phyloP scores from a whole-genome alignment of 345 rosid genomes.

The Eucalyptus erythrocorys region DNA sequence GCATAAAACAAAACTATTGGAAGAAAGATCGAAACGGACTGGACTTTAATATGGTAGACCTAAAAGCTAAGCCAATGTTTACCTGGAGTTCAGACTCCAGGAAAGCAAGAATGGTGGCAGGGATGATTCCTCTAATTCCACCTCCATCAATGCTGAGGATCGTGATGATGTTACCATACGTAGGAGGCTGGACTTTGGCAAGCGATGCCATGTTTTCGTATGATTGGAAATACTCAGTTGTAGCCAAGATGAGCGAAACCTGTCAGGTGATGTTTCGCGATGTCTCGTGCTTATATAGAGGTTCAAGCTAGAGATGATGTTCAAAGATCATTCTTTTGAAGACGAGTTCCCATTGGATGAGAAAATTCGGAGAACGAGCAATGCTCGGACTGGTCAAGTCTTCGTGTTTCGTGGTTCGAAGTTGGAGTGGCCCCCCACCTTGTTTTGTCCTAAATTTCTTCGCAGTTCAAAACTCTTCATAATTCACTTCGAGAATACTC shows the following conservation, averaged over 20 bases:
- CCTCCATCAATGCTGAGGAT: conserved; percentile 75
- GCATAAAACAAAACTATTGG: not conserved
- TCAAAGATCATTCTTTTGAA: not conserved
- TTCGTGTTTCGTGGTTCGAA: not conserved
- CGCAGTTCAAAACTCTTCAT: not conserved
- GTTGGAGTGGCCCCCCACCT: not conserved
- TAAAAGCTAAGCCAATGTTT: not conserved
- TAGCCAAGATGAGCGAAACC: not conserved
- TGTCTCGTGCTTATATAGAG: not conserved
- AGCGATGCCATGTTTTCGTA: not conserved
- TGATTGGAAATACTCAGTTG: not conserved
- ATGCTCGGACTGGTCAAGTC: not conserved
- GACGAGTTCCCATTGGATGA: not conserved
- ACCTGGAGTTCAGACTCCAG: conserved; percentile 83
- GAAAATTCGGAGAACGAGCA: not conserved
- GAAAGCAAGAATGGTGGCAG: conserved; percentile 45
- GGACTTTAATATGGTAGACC: not conserved
- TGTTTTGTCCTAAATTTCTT: not conserved
- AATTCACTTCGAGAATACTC: not conserved
- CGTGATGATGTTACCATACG: conserved; percentile 39
- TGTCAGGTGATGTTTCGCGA: not conserved
- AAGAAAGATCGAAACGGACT: not conserved
- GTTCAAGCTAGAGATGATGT: not conserved
- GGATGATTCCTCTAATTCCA: conserved; percentile 56
- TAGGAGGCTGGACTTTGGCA: conserved; percentile 14